phyloP scores from a whole-genome alignment of 345 rosid genomes.

The Aquilaria yunnanensis region DNA sequence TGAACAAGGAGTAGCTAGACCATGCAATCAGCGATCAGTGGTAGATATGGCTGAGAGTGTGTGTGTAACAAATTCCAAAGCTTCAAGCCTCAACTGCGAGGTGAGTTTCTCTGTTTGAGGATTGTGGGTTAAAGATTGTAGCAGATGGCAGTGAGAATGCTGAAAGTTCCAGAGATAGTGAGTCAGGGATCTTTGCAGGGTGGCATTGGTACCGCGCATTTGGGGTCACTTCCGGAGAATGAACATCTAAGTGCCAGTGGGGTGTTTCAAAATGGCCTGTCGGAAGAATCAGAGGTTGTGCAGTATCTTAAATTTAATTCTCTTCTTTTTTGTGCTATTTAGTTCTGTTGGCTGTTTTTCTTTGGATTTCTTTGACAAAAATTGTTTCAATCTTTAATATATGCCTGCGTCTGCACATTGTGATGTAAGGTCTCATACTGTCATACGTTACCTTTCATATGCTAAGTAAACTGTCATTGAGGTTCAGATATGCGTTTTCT shows the following conservation, averaged over 20 bases:
- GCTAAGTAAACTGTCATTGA: conserved; percentile 47
- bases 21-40: conserved; percentile 27
- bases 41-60: conserved; percentile 32
- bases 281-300: conserved; percentile 52
- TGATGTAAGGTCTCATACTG: conserved; percentile 76
- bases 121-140: conserved; percentile 29
- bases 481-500: conserved; percentile 28
- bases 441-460: conserved; percentile 18
- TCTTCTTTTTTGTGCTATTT: neutral
- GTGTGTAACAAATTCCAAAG: conserved; percentile 26
- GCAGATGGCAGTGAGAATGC: conserved; percentile 22
- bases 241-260: conserved; percentile 25
- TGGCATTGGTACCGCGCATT: conserved; percentile 24
- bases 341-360: neutral
- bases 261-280: conserved; percentile 32
- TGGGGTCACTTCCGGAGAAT: conserved; percentile 30
- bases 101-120: conserved; percentile 47
- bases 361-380: neutral
- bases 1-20: conserved; percentile 32
- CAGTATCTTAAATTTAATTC: neutral
- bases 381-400: neutral
- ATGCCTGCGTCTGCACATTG: conserved; percentile 33
- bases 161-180: conserved; percentile 32
- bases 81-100: conserved; percentile 38
- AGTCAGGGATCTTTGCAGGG: conserved; percentile 48